Evolutionary conservation across 495 filamentous ascomycete genomes (phyloP).

Genomic region (Astrothelium macrocarpum): DNA sequence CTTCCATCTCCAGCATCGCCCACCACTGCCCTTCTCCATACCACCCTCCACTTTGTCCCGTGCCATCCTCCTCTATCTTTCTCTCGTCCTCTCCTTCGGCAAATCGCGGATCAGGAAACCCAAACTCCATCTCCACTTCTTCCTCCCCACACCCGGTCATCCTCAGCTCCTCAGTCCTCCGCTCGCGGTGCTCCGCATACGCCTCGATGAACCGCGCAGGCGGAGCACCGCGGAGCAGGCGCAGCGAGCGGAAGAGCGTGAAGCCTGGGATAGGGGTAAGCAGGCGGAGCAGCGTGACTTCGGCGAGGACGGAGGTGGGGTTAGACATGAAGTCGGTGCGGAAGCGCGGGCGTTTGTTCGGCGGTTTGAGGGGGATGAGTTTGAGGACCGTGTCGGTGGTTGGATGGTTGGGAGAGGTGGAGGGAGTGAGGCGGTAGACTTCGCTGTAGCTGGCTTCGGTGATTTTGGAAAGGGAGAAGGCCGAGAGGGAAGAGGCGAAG

Average conservation of each 20-base stretch:
- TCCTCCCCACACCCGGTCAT: slow-evolving; percentile 28
- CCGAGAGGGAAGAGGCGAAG: slow-evolving; percentile 37
- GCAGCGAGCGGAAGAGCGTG: slow-evolving; percentile 73
- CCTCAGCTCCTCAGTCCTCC: slow-evolving; percentile 26
- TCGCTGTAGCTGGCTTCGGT: slow-evolving; percentile 62
- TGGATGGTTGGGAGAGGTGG: slow-evolving; percentile 23
- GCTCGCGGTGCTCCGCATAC: slow-evolving; percentile 50
- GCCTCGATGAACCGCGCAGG: slow-evolving; percentile 53
- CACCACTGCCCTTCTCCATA: slow-evolving; percentile 64
- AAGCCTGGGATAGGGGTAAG: slow-evolving; percentile 79
- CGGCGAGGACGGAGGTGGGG: slow-evolving; percentile 49
- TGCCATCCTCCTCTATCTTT: slow-evolving; percentile 78
- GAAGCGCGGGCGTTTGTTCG: slow-evolving; percentile 21
- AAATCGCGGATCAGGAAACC: slow-evolving; percentile 53
- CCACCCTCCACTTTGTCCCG: slow-evolving; percentile 13
- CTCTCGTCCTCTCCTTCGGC: slow-evolving; percentile 57
- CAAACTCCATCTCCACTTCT: slow-evolving; percentile 51
- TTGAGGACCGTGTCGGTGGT: slow-evolving; percentile 39
- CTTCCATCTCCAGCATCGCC: slow-evolving; percentile 76
- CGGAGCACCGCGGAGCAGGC: slow-evolving; percentile 61
- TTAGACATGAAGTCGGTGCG: slow-evolving; percentile 31
- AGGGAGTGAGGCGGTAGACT: slow-evolving; percentile 51
- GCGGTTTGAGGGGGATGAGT: slow-evolving; percentile 32
- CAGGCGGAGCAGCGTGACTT: slow-evolving; percentile 65
- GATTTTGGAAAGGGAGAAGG: slow-evolving; percentile 50